Percentiles rank a stretch among this genome's conserved stretches.
Evolutionary conservation across 2,329 filamentous ascomycete genomes (phyloP).

Genomic region (Eurotiales sp.): DNA sequence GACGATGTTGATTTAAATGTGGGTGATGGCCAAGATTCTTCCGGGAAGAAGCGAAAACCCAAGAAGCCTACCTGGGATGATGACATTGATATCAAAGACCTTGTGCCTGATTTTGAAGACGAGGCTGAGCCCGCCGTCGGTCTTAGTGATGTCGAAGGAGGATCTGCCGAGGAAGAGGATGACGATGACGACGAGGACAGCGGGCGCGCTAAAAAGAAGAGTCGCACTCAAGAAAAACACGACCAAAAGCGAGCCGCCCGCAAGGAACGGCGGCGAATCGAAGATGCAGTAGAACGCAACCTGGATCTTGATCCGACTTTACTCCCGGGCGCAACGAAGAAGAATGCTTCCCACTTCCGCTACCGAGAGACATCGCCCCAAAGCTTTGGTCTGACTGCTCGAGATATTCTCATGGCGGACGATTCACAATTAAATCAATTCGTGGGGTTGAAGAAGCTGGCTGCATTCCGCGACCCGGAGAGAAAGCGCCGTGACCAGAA

Average conservation of each 20-base stretch:
- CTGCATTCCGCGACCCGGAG: slow-evolving; percentile 78
- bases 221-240: slow-evolving; percentile 47
- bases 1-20: slow-evolving; percentile 54
- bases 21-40: slow-evolving; percentile 23
- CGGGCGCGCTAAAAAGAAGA: slow-evolving; percentile 49
- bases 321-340: slow-evolving; percentile 52
- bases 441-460: slow-evolving; percentile 91
- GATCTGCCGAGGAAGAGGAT: slow-evolving; percentile 40
- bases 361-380: slow-evolving; percentile 93
- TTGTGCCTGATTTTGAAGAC: slow-evolving; percentile 81
- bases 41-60: slow-evolving; percentile 55
- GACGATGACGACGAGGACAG: slow-evolving; percentile 33
- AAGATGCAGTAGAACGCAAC: slow-evolving; percentile 77
- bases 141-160: slow-evolving; percentile 52
- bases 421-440: slow-evolving; percentile 85
- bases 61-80: slow-evolving; percentile 94
- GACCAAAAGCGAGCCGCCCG: slow-evolving; percentile 69
- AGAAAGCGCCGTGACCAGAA: slow-evolving; percentile 90
- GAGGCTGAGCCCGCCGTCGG: slow-evolving; percentile 54
- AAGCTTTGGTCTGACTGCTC: slow-evolving; percentile 81
- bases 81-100: slow-evolving; percentile 93
- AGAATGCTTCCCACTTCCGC: slow-evolving; percentile 62
- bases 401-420: slow-evolving; percentile 86
- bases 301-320: slow-evolving; percentile 69
- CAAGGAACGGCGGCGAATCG: slow-evolving; percentile 76